Percentiles rank a stretch among this genome's conserved stretches.
These are phyloP conservation scores for Zhuliangozyma parablackwelliae DNA, from an alignment of 1,139 yeast genomes.

Conservation along the genomic window DNA sequence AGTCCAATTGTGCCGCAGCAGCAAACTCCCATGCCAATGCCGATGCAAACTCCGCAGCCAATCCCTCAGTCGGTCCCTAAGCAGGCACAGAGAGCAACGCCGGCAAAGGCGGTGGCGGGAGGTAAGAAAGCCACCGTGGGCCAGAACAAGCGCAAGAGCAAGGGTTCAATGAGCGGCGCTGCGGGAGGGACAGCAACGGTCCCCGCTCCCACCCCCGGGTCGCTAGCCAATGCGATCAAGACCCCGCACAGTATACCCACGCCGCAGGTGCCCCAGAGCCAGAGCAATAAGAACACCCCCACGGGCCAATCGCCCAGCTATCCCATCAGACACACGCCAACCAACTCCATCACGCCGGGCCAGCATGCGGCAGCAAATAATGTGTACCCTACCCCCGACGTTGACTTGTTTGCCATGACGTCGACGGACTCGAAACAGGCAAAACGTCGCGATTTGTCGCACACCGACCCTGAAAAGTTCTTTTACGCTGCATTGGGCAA, in stretches of 20 bases:
- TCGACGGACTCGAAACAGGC: slow-evolving; percentile 35
- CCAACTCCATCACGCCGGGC: slow-evolving; percentile 2
- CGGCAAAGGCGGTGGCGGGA: slow-evolving; percentile 12
- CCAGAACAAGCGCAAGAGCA: slow-evolving; percentile 24
- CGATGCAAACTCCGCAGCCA: slow-evolving; percentile 4
- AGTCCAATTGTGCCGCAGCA: slow-evolving; percentile 24
- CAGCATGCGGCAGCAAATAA: slow-evolving; percentile 6
- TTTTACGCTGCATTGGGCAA: slow-evolving; percentile 51
- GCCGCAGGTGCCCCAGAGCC: slow-evolving; percentile 34
- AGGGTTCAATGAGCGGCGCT: slow-evolving; percentile 20
- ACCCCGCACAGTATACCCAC: slow-evolving; percentile 46
- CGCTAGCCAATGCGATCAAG: slow-evolving; percentile 37
- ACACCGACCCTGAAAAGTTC: slow-evolving; percentile 44
- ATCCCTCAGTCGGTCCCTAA: slow-evolving; percentile 10
- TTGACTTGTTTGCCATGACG: slow-evolving; percentile 21
- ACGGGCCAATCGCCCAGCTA: slow-evolving; percentile 35
- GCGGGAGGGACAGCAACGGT: slow-evolving; percentile 11
- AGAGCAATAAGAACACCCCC: slow-evolving; percentile 42
- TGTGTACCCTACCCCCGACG: slow-evolving; percentile 18
- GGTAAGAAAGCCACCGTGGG: slow-evolving; percentile 2
- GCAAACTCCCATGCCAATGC: slow-evolving; percentile 16
- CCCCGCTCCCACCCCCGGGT: slow-evolving; percentile 40
- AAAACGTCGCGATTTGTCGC: slow-evolving; percentile 45
- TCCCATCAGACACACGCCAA: slow-evolving; percentile 9
- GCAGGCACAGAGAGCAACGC: slow-evolving; percentile 10